Base-by-base conservation (phyloP, 495 filamentous ascomycete genomes). In the Penicillium mononematosum region DNA sequence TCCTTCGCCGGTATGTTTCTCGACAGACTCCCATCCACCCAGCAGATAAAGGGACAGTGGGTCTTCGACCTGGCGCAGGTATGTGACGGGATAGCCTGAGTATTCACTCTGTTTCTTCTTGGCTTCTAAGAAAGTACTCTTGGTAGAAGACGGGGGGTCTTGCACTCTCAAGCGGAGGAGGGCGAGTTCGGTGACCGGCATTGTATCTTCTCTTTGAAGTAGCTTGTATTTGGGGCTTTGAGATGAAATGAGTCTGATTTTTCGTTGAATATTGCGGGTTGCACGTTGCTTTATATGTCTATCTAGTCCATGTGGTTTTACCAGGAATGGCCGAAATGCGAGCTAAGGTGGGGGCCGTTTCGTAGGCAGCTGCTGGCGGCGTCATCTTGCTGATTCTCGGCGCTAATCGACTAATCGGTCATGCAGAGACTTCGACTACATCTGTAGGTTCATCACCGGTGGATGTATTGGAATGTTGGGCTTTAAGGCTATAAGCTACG, bases 101-200 rank as follows among this genome's bases (percentile, higher is more conserved):
- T 70, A 70, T 62, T 71, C 72, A 1, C 63, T 60, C 20, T 78
- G 72, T 48, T 74, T 75, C 22, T 71, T 50, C 55, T 75, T 62
- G 14, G 68, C 66, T 8, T 64, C 41, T 39, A 74, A 53, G 8
- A 59, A 59, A 0, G 61, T 24, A 31, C 59, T 62, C 34, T 71
- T 36, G 29, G 62, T 19, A 34, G 65, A 53, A 16, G 58, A 46
- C 16, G 19, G 24, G 38, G 53, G 45, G 10, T 46, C 24, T 45
- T 45, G 22, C 17, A 61, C 29, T 20, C 64, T 65, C 31, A 76
- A 58, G 39, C 61, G 76, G 17, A 85, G 60, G 54, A 76, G 72
- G 58, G 81, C 80, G 45, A 85, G 55, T 59, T 85, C 79, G 1
- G 81, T 83, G 51, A 84, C 70, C 16, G 75, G 50, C 81, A 85